Percentiles rank a stretch among this genome's conserved stretches.
These are phyloP conservation scores for Penicillium griseofulvum DNA, from an alignment of 2,329 filamentous ascomycete species.

Conservation along the genomic window DNA sequence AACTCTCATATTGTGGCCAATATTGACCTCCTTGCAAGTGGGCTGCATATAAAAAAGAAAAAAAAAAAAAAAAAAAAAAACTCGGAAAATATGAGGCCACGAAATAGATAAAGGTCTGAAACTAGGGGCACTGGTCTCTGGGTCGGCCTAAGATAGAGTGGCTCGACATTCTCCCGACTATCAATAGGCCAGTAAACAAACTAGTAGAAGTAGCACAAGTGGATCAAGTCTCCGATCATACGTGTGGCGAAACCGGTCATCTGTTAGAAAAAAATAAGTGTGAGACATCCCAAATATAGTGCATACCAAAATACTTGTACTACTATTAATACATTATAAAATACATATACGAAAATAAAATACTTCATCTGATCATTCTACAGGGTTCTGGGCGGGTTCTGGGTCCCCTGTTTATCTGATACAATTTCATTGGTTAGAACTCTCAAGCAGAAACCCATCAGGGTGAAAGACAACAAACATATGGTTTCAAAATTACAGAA, in stretches of 20 bases:
- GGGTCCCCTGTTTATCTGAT: not conserved
- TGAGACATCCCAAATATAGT: conserved; percentile 14
- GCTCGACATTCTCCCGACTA: not conserved
- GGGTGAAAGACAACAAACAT: conserved; percentile 11
- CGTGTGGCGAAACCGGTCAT: conserved; percentile 8
- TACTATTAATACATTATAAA: conserved; percentile 1
- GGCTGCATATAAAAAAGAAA: conserved; percentile 1
- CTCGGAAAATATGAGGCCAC: not conserved
- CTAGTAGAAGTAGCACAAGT: not conserved
- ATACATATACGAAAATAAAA: not conserved
- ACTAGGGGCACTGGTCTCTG: conserved; percentile 4
- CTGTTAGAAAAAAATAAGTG: not conserved
- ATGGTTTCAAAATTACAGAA: not conserved
- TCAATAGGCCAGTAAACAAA: not conserved
- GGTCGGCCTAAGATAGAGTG: not conserved
- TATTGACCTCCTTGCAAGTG: conserved; percentile 1
- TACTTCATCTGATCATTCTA: conserved; percentile 2
- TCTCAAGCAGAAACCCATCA: not conserved
- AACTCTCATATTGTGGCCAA: not conserved
- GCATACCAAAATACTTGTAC: not conserved
- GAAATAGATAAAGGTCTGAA: not conserved
- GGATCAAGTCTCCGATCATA: conserved; percentile 3
- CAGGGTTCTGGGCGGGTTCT: not conserved
- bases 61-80: not conserved
- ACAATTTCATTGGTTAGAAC: not conserved